Base-by-base conservation (phyloP, 2,329 filamentous ascomycete genomes). In the Colletotrichum sp. region DNA sequence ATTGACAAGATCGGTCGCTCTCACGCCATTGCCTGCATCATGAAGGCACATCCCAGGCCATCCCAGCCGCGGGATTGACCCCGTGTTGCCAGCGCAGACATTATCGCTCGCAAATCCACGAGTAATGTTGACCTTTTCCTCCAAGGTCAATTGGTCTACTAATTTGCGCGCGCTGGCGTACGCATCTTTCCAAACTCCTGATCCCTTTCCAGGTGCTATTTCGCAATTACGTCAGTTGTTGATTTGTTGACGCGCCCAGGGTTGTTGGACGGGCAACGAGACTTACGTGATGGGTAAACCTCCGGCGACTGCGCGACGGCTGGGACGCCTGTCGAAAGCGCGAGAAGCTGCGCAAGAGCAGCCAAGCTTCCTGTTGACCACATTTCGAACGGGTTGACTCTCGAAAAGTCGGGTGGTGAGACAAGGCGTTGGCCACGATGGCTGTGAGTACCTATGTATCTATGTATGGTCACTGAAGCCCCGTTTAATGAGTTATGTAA, bases 61-160 rank as follows among this genome's bases (percentile, higher is more conserved):
- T 7, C 82, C 80, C 3, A 89, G 79, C 1, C 87, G 84, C 12
- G 87, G 87, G 2, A 89, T 83, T 0, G 84, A 84, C 5, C 88
- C 88, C 0, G 87, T 88, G 70, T 86, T 88, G 3, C 88, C 87
- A 7, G 86, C 85, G 71, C 88, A 89, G 15, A 83, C 80, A 76
- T 88, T 89, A 77, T 24, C 88, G 78, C 4, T 85, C 81, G 15
- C 79, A 61, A 6, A 88, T 8, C 71, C 81, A 9, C 84, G 79
- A 1, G 82, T 78, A 28, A 88, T 84, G 75, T 89, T 89, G 30
- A 84, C 90, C 80, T 92, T 94, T 80, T 94, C 93, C 15, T 92
- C 92, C 4, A 94, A 82, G 0, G 92, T 94, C 89, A 94, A 91
- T 70, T 90, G 88, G 43, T 84, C 83, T 9, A 94, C 92, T 3